Conservation (phyloP, 2,329 filamentous ascomycete species). For the Dactylellina leptospora region DNA sequence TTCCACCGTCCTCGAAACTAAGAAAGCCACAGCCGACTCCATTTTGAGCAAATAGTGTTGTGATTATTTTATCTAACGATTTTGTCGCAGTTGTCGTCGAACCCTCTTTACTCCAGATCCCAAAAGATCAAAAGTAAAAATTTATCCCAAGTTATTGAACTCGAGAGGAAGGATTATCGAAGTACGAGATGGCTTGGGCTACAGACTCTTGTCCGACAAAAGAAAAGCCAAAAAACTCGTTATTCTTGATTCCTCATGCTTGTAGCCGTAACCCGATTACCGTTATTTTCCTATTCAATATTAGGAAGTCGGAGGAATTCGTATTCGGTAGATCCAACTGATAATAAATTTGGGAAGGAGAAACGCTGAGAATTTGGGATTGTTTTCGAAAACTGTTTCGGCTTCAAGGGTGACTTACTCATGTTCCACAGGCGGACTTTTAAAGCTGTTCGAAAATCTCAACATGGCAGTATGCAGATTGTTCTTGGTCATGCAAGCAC, state of each 20-base stretch:
- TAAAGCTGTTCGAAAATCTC: conserved; percentile 38
- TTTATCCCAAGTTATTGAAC: no score
- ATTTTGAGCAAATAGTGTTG: conserved; percentile 39
- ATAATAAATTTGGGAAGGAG: conserved; percentile 46
- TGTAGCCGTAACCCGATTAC: conserved; percentile 45
- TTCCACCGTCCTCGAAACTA: conserved; percentile 28
- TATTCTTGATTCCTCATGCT: conserved; percentile 41
- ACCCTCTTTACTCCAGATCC: neutral
- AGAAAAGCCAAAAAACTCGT: conserved; percentile 27
- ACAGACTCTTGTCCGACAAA: conserved; percentile 17
- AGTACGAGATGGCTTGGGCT: no score
- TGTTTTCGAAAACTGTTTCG: conserved; percentile 1
- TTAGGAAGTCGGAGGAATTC: conserved; percentile 45
- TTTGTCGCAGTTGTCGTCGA: no score
- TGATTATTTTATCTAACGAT: no score
- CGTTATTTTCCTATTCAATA: conserved; percentile 42
- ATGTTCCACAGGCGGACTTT: conserved; percentile 46
- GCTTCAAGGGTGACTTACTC: conserved; percentile 19
- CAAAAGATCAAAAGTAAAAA: conserved; percentile 10
- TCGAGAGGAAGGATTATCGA: no score
- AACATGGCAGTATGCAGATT: conserved; percentile 8
- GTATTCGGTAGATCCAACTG: conserved; percentile 25
- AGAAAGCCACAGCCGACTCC: conserved; percentile 26
- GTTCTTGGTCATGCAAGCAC: no score
- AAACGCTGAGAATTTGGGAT: neutral